phyloP scores from a whole-genome alignment of 2,329 filamentous ascomycete species.

The Fusarium pilosicola region DNA sequence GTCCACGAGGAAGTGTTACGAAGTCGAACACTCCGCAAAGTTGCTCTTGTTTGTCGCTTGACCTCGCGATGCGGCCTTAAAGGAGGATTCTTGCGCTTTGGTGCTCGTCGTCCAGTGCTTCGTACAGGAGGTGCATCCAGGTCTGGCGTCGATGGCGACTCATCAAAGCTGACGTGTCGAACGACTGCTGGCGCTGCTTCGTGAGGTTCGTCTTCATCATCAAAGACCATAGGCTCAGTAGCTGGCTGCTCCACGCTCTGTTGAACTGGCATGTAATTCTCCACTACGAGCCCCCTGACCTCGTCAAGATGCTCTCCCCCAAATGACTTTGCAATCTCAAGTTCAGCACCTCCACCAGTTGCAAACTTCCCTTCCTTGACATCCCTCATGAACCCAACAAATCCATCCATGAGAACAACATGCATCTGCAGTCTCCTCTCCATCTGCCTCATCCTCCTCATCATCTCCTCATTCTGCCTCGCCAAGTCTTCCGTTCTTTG shows the following conservation, averaged over 20 bases:
- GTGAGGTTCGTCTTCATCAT: background rate
- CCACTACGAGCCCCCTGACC: background rate
- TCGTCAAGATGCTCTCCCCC: constrained; percentile 7
- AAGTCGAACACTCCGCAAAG: background rate
- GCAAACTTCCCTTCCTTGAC: constrained; percentile 19
- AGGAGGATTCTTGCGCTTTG: constrained; percentile 2
- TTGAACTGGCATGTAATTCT: background rate
- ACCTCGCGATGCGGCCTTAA: background rate
- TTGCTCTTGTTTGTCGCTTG: background rate
- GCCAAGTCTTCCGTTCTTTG: background rate
- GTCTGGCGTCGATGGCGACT: constrained; percentile 18
- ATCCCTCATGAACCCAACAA: constrained; percentile 33
- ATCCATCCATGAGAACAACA: constrained; percentile 34
- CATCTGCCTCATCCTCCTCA: constrained; percentile 6
- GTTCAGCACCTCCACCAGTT: background rate
- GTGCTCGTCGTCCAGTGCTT: constrained; percentile 28
- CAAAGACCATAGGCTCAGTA: background rate
- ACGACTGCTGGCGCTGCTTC: background rate
- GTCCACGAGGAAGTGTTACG: background rate
- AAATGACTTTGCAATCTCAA: constrained; percentile 17
- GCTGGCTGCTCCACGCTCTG: background rate
- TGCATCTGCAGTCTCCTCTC: constrained; percentile 33
- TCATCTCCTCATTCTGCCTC: constrained; percentile 1
- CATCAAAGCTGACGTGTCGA: constrained; percentile 8
- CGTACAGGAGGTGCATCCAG: constrained; percentile 14